phyloP scores from a whole-genome alignment of 768 basidiomycete species.

The Tulasnella sp. region DNA sequence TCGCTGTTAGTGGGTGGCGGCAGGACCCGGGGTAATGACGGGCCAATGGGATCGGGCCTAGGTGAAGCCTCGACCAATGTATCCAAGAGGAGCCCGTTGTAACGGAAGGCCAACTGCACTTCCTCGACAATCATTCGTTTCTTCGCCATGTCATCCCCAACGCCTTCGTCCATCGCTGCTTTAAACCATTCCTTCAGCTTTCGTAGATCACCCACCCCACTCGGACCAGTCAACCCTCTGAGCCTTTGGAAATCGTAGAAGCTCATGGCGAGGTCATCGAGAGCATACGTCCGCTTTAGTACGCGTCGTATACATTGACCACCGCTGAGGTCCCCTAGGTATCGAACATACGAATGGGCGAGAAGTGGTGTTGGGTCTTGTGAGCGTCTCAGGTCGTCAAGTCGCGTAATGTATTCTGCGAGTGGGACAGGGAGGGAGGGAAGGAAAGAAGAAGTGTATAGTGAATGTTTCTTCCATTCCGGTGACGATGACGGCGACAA shows the following conservation, averaged over 20 bases:
- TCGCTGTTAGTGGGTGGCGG: no score
- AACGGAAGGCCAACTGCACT: not conserved
- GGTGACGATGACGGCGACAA: slow-evolving; percentile 30
- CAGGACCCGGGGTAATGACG: no score
- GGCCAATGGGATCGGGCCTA: no score
- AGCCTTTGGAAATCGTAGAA: slow-evolving; percentile 65
- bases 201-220: slow-evolving; percentile 46
- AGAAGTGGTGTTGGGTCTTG: slow-evolving; percentile 45
- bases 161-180: slow-evolving; percentile 43
- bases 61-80: no score
- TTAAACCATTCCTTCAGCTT: slow-evolving; percentile 67
- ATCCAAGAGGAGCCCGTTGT: not conserved
- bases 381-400: slow-evolving; percentile 38
- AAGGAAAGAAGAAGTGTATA: slow-evolving; percentile 36
- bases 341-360: slow-evolving; percentile 74
- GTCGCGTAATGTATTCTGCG: slow-evolving; percentile 41
- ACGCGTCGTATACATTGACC: slow-evolving; percentile 58
- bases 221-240: slow-evolving; percentile 25
- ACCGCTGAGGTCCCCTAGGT: slow-evolving; percentile 71
- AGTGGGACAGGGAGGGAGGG: slow-evolving; percentile 40
- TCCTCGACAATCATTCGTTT: not conserved
- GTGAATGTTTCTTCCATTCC: slow-evolving; percentile 47
- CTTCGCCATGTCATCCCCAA: slow-evolving; percentile 11
- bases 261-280: slow-evolving; percentile 41
- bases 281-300: slow-evolving; percentile 53